phyloP scores from a whole-genome alignment of 139 green algal species.

The Asterochloris sp. region DNA sequence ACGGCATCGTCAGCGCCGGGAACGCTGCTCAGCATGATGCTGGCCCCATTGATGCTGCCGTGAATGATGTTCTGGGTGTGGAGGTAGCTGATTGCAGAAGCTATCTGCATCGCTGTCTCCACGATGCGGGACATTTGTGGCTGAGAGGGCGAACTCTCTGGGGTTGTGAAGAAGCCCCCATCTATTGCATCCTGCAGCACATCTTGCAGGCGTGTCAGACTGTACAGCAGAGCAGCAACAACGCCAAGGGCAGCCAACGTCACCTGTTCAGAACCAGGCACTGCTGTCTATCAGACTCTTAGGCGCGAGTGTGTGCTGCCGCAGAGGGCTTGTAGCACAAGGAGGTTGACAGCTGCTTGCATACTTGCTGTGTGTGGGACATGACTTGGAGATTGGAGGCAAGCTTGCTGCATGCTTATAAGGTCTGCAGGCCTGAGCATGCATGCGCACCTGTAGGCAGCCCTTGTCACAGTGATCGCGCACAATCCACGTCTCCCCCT shows the following conservation, averaged over 20 bases:
- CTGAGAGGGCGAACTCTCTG: background rate
- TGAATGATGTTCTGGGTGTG: constrained; percentile 36
- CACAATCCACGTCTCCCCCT: constrained; percentile 25
- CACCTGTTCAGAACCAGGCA: too few species aligned
- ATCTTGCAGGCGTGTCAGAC: too few species aligned
- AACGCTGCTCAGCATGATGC: constrained; percentile 36
- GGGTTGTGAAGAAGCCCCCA: constrained; percentile 14
- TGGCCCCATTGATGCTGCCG: constrained; percentile 39
- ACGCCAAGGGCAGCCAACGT: too few species aligned
- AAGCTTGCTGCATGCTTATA: too few species aligned
- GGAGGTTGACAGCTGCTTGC: too few species aligned
- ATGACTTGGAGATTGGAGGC: too few species aligned
- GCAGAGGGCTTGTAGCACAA: too few species aligned
- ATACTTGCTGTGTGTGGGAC: too few species aligned
- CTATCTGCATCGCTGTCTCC: constrained; percentile 22
- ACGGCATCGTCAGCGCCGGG: background rate
- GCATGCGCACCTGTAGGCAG: constrained; percentile 14
- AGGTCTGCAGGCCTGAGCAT: too few species aligned
- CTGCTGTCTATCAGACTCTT: too few species aligned
- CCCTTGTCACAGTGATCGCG: constrained; percentile 23
- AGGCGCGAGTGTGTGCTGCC: too few species aligned
- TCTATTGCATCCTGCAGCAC: constrained; percentile 16
- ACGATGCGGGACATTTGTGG: constrained; percentile 11
- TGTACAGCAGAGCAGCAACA: too few species aligned
- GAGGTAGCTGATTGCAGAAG: constrained; percentile 31